These are phyloP conservation scores for Paecilomyces sp. DNA, from an alignment of 2,329 filamentous ascomycete species.

Conservation along the genomic window DNA sequence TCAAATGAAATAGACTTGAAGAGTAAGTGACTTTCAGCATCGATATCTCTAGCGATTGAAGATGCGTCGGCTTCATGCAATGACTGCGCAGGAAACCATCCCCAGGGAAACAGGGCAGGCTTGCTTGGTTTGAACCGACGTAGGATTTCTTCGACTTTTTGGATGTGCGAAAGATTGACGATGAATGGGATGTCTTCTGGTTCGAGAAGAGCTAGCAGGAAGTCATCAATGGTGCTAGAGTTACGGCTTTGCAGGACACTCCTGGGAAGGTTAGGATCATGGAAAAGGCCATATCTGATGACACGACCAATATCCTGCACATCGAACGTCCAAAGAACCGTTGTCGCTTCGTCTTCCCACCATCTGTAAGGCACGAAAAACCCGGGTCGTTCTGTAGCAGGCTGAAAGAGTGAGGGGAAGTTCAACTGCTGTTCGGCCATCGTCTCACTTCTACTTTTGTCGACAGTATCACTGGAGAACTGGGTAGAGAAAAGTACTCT, in stretches of 20 bases:
- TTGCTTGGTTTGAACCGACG: conserved; percentile 20
- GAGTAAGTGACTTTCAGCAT: conserved; percentile 33
- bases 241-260: conserved; percentile 25
- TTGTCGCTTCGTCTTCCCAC: conserved; percentile 35
- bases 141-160: conserved; percentile 34
- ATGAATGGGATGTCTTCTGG: conserved; percentile 19
- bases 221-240: conserved; percentile 22
- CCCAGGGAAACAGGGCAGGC: conserved; percentile 22
- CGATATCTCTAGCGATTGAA: conserved; percentile 26
- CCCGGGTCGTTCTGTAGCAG: conserved; percentile 21
- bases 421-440: conserved; percentile 11
- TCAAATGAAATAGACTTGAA: conserved; percentile 32
- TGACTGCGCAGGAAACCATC: conserved; percentile 25
- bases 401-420: conserved; percentile 24
- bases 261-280: conserved; percentile 27
- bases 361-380: conserved; percentile 28
- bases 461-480: conserved; percentile 2
- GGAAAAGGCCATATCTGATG: conserved; percentile 31
- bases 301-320: conserved; percentile 28
- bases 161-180: conserved; percentile 22
- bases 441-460: conserved; percentile 1
- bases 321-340: conserved; percentile 32
- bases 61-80: conserved; percentile 13
- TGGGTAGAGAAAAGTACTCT: neutral
- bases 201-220: conserved; percentile 22